Evolutionary conservation across 805 yeast genomes (phyloP), one percentile per base, ranked within the genome.

Genomic region (Nakazawaea ernobii): DNA sequence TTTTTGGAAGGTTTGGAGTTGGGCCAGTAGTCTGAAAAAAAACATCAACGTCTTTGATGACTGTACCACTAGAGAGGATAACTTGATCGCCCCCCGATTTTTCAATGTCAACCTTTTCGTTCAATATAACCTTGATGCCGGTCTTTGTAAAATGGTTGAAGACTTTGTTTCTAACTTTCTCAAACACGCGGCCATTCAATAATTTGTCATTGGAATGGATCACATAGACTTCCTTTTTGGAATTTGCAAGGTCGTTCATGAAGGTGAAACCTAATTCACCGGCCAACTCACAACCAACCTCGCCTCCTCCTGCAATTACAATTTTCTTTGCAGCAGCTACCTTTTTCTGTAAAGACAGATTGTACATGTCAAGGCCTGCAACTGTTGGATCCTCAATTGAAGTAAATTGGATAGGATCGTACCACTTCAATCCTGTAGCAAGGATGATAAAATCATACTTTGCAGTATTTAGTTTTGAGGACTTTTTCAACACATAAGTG

Each of bases 281-380:
- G 9, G 55, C 58, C 2, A 65, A 32, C 48, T 66, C 70, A 17
- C 51, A 51, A 29, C 61, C 66, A 20, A 53, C 55, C 43, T 57
- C 55, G 2, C 69, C 70, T 17, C 66, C 69, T 35, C 70, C 70
- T 14, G 64, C 50, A 20, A 66, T 45, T 3, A 57, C 61, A 14
- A 64, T 56, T 29, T 58, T 48, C 20, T 59, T 55, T 1, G 66
- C 62, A 4, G 43, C 38, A 13, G 49, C 50, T 9, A 62, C 42
- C 37, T 47, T 42, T 4, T 52, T 50, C 15, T 43, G 46, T 27
- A 53, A 51, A 7, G 42, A 32, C 9, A 46, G 45, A 28, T 55
- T 52, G 42, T 60, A 55, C 1, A 26, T 39, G 13, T 49, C 35
- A 33, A 52, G 48, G 20, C 48, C 47, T 33, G 55, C 51, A 3